Percentiles rank a stretch among this genome's conserved stretches.
Conservation (phyloP, 1,284 basidiomycete genomes). For the Apiotrichum gamsii region DNA sequence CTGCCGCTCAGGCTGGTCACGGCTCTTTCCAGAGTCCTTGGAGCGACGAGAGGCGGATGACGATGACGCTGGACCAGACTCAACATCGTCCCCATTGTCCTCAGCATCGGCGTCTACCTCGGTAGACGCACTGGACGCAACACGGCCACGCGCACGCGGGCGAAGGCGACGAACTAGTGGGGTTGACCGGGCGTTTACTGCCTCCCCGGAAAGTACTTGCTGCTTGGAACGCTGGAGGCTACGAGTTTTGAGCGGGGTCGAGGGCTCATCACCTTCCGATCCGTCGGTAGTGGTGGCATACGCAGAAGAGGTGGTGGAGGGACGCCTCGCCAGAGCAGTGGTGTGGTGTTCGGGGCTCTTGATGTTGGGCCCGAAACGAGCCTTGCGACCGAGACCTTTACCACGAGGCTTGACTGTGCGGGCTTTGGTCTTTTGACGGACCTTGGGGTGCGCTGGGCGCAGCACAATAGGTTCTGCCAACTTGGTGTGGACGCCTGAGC, state of each 20-base stretch:
- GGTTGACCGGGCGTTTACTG: slow-evolving; percentile 35
- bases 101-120: slow-evolving; percentile 50
- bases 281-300: slow-evolving; percentile 31
- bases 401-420: slow-evolving; percentile 13
- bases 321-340: slow-evolving; percentile 15
- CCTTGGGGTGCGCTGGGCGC: slow-evolving; percentile 10
- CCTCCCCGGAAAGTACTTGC: too few species aligned
- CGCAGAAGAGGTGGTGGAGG: slow-evolving; percentile 30
- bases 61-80: too few species aligned
- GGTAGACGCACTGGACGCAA: slow-evolving; percentile 23
- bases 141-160: slow-evolving; percentile 19
- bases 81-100: slow-evolving; percentile 32
- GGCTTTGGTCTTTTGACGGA: slow-evolving; percentile 10
- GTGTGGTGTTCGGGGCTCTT: slow-evolving; percentile 24
- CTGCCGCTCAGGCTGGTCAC: neutral
- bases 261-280: neutral
- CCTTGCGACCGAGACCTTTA: slow-evolving; percentile 24
- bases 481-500: slow-evolving; percentile 1
- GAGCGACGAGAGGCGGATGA: too few species aligned
- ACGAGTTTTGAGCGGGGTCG: neutral
- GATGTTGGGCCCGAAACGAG: slow-evolving; percentile 34
- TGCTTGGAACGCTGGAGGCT: neutral
- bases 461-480: slow-evolving; percentile 2
- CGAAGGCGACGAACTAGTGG: slow-evolving; percentile 53
- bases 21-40: too few species aligned